These are phyloP conservation scores for Escallonia herrerae DNA, from an alignment of 129 eudicot species.

Conservation along the genomic window DNA sequence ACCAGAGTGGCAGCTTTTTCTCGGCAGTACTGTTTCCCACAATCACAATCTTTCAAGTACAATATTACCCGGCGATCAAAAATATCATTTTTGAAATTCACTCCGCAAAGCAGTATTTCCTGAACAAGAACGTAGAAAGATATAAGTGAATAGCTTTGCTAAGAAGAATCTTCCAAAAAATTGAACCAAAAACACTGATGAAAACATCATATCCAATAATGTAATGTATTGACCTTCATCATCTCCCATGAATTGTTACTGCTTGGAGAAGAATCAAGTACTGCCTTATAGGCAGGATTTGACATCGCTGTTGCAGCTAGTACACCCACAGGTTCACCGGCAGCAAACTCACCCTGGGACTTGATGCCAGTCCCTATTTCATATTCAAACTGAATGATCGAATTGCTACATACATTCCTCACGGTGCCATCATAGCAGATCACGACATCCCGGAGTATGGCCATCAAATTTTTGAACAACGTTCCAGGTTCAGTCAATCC, in stretches of 20 bases:
- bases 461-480: constrained; percentile 82
- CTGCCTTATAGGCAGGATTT: constrained; percentile 97
- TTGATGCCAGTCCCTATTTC: constrained; percentile 33
- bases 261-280: constrained; percentile 88
- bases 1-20: constrained; percentile 73
- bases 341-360: constrained; percentile 51
- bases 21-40: constrained; percentile 68
- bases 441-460: constrained; percentile 81
- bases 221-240: constrained; percentile 71
- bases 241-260: constrained; percentile 89
- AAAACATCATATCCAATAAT: background rate
- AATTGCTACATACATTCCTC: constrained; percentile 70
- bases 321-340: constrained; percentile 98
- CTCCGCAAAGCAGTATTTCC: constrained; percentile 90
- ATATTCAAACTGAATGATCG: constrained; percentile 81
- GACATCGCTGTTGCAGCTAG: constrained; percentile 99
- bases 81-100: constrained; percentile 51
- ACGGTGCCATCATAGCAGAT: constrained; percentile 92
- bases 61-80: constrained; percentile 79
- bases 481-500: constrained; percentile 97
- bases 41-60: constrained; percentile 64
- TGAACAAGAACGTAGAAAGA: constrained; percentile 21
- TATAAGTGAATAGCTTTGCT: background rate
- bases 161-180: background rate
- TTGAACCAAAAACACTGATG: background rate